These are phyloP conservation scores for Senna siamea DNA, from an alignment of 306 rosid species.

Conservation along the genomic window DNA sequence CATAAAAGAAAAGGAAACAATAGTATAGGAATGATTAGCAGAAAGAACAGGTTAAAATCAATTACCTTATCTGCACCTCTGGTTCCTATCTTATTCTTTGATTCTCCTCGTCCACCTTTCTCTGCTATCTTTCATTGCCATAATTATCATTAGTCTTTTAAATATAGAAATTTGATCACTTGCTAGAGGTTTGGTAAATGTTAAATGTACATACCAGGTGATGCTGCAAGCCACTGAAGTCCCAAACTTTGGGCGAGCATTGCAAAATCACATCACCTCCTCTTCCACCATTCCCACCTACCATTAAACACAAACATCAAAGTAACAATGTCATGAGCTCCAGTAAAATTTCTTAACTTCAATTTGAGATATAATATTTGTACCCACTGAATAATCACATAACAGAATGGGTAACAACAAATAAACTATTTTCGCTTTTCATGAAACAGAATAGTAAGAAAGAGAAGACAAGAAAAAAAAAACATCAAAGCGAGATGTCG, in stretches of 20 bases:
- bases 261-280: slow-evolving; percentile 92
- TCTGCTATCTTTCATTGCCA: slow-evolving; percentile 60
- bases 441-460: background rate
- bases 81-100: slow-evolving; percentile 86
- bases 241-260: slow-evolving; percentile 85
- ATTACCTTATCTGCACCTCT: slow-evolving; percentile 81
- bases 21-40: background rate
- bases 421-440: background rate
- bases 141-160: slow-evolving; percentile 35
- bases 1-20: slow-evolving; percentile 1
- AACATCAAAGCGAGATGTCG: background rate
- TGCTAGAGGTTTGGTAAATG: slow-evolving; percentile 29
- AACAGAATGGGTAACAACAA: background rate
- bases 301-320: slow-evolving; percentile 35
- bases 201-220: slow-evolving; percentile 64
- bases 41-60: slow-evolving; percentile 25
- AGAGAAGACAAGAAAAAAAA: too few relatives aligned
- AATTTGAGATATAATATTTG: slow-evolving; percentile 17
- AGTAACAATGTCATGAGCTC: slow-evolving; percentile 18
- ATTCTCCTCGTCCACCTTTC: slow-evolving; percentile 81
- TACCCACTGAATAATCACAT: background rate
- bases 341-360: slow-evolving; percentile 32
- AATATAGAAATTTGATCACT: slow-evolving; percentile 26
- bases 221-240: slow-evolving; percentile 83
- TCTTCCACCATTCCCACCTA: slow-evolving; percentile 91